Evolutionary conservation across 768 basidiomycete genomes (phyloP), one percentile per base, ranked within the genome.

Genomic region (Cantharellus anzutake): DNA sequence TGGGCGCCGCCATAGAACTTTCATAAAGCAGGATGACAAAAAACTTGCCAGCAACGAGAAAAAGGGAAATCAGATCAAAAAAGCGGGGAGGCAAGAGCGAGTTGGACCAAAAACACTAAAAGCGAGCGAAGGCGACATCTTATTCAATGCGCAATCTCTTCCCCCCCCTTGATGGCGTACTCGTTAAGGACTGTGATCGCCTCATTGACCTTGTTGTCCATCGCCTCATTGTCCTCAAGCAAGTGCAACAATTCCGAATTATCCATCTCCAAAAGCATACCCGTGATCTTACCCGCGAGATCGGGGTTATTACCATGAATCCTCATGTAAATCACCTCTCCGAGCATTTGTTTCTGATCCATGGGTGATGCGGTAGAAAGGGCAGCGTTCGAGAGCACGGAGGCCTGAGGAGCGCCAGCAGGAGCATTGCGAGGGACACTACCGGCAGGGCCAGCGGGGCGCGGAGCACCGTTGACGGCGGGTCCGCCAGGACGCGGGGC

Each of bases 251-350:
- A 78, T 73, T 98, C 96, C 55, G 77, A 68, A 73, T 94, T 94
- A 71, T 97, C 93, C 94, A 99, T 98, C 80, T 99, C 93, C 64
- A 97, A 80, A 68, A 97, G 76, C 93, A 97, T 97, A 63, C 91
- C 93, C 51, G 93, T 97, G 71, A 97, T 96, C 79, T 97, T 97
- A 62, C 96, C 96, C 64, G 96, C 92, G 68, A 96, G 76, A 29
- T 94, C 93, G 60, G 92, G 89, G 67, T 98, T 84, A 60, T 82
- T 70, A 34, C 84, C 20, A 29, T 29, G 20, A 29, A 97, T 93
- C 69, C 81, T 84, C 79, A 94, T 83, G 74, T 97, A 97, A 65
- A 97, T 81, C 56, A 86, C 81, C 73, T 99, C 96, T 65, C 96
- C 96, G 55, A 99, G 78, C 85, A 97, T 91, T 72, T 99, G 96